Evolutionary conservation across 345 rosid species (phyloP).

Genomic region (Eucalyptus erythrocorys): DNA sequence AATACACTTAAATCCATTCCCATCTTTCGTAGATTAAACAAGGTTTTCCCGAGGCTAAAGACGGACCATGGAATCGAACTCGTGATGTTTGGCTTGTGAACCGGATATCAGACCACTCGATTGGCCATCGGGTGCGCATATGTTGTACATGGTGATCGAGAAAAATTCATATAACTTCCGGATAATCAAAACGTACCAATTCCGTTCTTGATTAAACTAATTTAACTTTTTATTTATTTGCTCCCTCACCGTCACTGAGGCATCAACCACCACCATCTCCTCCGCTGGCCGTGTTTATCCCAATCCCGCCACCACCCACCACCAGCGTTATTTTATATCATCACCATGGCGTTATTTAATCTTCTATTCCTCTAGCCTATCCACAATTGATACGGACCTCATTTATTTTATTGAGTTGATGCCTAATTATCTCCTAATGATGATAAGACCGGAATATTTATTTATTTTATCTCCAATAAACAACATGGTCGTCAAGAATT

Average conservation of each 20-base stretch:
- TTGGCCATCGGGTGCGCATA: neutral
- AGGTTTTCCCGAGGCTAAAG: neutral
- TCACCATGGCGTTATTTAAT: neutral
- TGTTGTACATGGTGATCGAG: neutral
- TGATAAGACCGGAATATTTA: neutral
- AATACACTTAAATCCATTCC: neutral
- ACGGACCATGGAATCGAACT: neutral
- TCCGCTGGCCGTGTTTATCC: neutral
- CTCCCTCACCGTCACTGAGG: neutral
- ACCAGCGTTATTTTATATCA: neutral
- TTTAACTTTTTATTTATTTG: neutral
- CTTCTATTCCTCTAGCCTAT: neutral
- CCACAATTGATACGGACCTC: neutral
- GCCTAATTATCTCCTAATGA: neutral
- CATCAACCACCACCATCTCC: neutral
- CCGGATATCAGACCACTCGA: neutral
- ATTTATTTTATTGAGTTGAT: neutral
- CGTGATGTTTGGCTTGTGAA: neutral
- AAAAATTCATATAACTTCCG: neutral
- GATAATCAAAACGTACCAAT: neutral
- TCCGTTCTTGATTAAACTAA: neutral
- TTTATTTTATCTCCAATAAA: neutral
- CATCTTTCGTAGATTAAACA: fast-evolving
- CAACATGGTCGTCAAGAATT: neutral
- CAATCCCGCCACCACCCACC: neutral